phyloP scores from a whole-genome alignment of 2,329 filamentous ascomycete species.

The Tricladium varicosporioides region DNA sequence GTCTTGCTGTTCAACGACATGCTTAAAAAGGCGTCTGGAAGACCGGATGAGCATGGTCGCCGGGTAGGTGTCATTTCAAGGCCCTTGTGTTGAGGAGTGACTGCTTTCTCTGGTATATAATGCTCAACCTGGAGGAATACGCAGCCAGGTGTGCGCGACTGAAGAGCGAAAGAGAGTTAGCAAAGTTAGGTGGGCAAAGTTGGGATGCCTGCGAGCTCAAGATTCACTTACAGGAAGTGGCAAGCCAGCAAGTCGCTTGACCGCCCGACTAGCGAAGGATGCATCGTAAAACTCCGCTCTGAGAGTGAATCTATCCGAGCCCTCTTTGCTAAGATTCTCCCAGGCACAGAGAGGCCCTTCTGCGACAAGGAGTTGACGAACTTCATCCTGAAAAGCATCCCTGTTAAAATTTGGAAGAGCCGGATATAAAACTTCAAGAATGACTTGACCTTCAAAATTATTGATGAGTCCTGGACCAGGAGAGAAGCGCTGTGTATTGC shows the following conservation, averaged over 20 bases:
- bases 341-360: slow-evolving; percentile 55
- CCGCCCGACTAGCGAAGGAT: slow-evolving; percentile 41
- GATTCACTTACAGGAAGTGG: neutral
- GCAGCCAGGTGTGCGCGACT: no score
- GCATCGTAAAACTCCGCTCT: slow-evolving; percentile 52
- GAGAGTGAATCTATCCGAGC: slow-evolving; percentile 41
- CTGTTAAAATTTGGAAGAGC: slow-evolving; percentile 18
- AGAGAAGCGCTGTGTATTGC: slow-evolving; percentile 24
- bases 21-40: slow-evolving; percentile 6
- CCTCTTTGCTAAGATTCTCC: slow-evolving; percentile 40
- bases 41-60: slow-evolving; percentile 1
- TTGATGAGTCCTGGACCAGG: slow-evolving; percentile 9
- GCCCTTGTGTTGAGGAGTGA: neutral
- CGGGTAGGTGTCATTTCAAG: slow-evolving; percentile 13
- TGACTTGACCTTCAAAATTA: slow-evolving; percentile 52
- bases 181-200: neutral
- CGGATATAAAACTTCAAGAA: slow-evolving; percentile 45
- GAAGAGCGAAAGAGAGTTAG: neutral
- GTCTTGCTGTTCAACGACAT: slow-evolving; percentile 7
- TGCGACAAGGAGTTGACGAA: slow-evolving; percentile 41
- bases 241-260: slow-evolving; percentile 30
- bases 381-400: slow-evolving; percentile 38
- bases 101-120: neutral
- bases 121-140: no score
- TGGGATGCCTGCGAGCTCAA: neutral